These are phyloP conservation scores for Aurantiochytrium sp. DNA, from an alignment of 108 stramenopile genomes.

Conservation along the genomic window DNA sequence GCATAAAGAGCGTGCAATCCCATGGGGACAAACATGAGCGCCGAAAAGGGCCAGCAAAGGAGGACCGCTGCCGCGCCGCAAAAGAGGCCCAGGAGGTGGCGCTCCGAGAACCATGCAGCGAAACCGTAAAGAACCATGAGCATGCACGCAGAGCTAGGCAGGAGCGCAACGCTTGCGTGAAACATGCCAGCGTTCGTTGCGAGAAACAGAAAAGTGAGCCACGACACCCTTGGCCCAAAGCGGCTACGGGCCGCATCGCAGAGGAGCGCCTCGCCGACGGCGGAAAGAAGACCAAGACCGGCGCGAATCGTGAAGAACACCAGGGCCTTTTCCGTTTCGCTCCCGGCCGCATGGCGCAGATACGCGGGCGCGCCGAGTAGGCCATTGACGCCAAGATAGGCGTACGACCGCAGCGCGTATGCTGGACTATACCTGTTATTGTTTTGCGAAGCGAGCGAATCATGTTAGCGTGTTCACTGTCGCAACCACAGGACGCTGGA, in stretches of 20 bases:
- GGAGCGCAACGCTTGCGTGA: constrained; percentile 63
- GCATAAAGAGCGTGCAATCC: constrained; percentile 58
- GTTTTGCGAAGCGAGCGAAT: neutral
- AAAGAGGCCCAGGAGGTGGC: constrained; percentile 44
- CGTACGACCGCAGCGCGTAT: constrained; percentile 85
- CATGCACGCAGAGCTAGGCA: constrained; percentile 68
- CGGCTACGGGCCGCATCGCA: neutral
- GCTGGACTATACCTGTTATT: constrained; percentile 34
- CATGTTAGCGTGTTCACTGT: neutral
- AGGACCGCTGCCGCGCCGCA: constrained; percentile 48
- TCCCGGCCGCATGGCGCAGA: neutral
- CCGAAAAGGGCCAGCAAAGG: constrained; percentile 95
- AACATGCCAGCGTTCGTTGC: constrained; percentile 59
- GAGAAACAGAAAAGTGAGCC: constrained; percentile 40
- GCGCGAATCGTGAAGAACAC: constrained; percentile 48
- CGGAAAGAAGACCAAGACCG: constrained; percentile 41
- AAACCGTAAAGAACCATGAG: constrained; percentile 48
- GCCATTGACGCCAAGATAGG: constrained; percentile 51
- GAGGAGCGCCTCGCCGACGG: constrained; percentile 16
- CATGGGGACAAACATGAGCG: constrained; percentile 74
- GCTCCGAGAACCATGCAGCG: constrained; percentile 43
- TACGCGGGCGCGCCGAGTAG: constrained; percentile 38
- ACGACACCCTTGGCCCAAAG: constrained; percentile 15
- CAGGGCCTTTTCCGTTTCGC: constrained; percentile 33
- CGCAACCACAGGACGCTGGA: too few relatives aligned